Base-by-base conservation (phyloP, 1,139 yeast genomes). In the Geotrichum histeridarum region DNA sequence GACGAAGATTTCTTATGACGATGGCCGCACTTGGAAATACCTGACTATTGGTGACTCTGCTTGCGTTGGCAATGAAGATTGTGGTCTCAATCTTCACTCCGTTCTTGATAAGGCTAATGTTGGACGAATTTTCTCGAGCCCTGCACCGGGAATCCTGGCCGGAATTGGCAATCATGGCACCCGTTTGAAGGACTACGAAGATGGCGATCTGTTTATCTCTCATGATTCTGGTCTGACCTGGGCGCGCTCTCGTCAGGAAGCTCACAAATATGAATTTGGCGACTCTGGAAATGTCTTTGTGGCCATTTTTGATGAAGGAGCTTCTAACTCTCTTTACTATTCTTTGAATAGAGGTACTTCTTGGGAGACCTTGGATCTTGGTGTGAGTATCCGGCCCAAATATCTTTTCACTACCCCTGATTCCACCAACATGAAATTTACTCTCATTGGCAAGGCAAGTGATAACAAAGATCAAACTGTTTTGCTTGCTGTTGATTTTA, bases 171-270 rank as follows among this genome's bases (percentile, higher is more conserved):
- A 69, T 49, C 57, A 61, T 17, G 76, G 75, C 3, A 51, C 60
- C 4, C 47, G 57, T 12, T 59, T 72, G 48, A 56, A 53, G 31
- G 60, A 55, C 5, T 63, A 65, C 46, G 60, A 60, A 8, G 61
- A 67, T 12, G 64, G 73, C 35, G 69, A 72, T 54, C 62, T 73
- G 39, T 88, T 76, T 67, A 65, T 86, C 4, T 86, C 95, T 0
- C 77, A 87, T 59, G 89, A 89, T 69, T 93, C 90, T 39, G 96
- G 96, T 22, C 68, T 77, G 7, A 72, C 83, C 0, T 90, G 96
- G 96, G 69, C 69, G 42, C 67, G 74, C 55, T 79, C 82, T 0
- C 64, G 82, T 30, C 80, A 81, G 42, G 78, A 74, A 42, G 82
- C 90, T 1, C 74, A 81, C 46, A 64, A 76, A 4, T 83, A 79